Conservation (phyloP, 371 early-diverging fungal genomes). For the Mucor circinelloides region DNA sequence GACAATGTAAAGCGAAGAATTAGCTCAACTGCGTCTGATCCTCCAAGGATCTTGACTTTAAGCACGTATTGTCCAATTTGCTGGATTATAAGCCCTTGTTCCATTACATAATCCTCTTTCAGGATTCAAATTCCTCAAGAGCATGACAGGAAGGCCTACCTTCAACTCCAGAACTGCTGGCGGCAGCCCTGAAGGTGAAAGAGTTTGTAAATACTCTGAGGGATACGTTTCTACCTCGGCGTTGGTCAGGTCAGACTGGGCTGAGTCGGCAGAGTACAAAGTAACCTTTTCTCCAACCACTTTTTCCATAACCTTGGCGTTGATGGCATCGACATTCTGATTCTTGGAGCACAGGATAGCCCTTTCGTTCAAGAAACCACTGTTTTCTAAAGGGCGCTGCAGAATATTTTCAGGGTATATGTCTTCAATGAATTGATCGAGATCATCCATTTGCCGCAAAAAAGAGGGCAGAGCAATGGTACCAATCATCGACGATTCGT, state of each 20-base stretch:
- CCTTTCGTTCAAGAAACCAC: neutral
- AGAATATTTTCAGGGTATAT: neutral
- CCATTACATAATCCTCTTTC: neutral
- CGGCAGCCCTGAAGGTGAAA: too few species aligned
- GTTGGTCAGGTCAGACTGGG: neutral
- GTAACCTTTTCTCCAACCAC: neutral
- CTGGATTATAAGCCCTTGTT: neutral
- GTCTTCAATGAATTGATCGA: neutral
- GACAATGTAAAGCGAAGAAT: conserved; percentile 8
- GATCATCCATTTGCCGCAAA: neutral
- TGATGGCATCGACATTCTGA: neutral
- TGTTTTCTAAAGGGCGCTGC: neutral
- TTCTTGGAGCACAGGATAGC: neutral
- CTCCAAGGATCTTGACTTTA: neutral
- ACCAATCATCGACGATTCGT: neutral
- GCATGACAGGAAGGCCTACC: too few species aligned
- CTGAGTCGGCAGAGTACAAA: neutral
- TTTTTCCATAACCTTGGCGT: neutral
- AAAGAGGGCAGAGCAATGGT: neutral
- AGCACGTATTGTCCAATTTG: conserved; percentile 1
- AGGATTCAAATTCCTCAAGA: too few species aligned
- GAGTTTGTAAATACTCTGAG: too few species aligned
- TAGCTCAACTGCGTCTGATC: neutral
- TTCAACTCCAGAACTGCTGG: too few species aligned
- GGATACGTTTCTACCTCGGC: too few species aligned